Conservation (phyloP, 345 rosid species). For the Lepidium aucheri region DNA sequence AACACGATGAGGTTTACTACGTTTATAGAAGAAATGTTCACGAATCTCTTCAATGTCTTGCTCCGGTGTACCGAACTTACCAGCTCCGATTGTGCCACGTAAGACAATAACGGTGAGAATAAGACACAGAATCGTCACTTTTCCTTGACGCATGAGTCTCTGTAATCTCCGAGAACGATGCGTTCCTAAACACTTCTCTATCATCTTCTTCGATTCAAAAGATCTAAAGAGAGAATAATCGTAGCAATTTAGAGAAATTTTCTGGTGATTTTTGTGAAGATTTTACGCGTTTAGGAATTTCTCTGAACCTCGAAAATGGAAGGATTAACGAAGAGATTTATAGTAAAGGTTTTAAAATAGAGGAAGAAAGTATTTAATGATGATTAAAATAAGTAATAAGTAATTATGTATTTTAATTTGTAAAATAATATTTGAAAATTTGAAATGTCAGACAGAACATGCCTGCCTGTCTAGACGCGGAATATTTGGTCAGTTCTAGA, state of each 20-base stretch:
- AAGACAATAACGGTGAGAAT: constrained; percentile 74
- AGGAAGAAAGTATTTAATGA: background rate
- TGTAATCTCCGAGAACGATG: constrained; percentile 43
- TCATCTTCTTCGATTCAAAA: constrained; percentile 31
- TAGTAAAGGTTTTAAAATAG: background rate
- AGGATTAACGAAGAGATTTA: background rate
- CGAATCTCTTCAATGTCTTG: constrained; percentile 68
- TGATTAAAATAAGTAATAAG: background rate
- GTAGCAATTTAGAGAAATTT: background rate
- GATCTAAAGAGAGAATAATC: background rate
- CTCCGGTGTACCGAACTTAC: constrained; percentile 81
- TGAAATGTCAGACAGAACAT: constrained; percentile 23
- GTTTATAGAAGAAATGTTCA: constrained; percentile 53
- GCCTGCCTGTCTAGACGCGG: constrained; percentile 30
- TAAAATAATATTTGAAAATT: background rate
- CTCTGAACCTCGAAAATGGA: constrained; percentile 6
- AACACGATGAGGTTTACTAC: constrained; percentile 56
- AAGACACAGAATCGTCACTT: constrained; percentile 48
- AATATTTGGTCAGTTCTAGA: background rate
- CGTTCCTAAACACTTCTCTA: constrained; percentile 42
- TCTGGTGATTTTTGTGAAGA: background rate
- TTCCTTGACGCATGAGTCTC: constrained; percentile 49
- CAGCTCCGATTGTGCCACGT: constrained; percentile 88
- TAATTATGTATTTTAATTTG: background rate
- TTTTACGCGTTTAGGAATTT: constrained; percentile 12